A percentile compares a stretch with the other conserved stretches of the same genome.
phyloP scores from a whole-genome alignment of 164 flowering plant species.

The Litsea cubeba region DNA sequence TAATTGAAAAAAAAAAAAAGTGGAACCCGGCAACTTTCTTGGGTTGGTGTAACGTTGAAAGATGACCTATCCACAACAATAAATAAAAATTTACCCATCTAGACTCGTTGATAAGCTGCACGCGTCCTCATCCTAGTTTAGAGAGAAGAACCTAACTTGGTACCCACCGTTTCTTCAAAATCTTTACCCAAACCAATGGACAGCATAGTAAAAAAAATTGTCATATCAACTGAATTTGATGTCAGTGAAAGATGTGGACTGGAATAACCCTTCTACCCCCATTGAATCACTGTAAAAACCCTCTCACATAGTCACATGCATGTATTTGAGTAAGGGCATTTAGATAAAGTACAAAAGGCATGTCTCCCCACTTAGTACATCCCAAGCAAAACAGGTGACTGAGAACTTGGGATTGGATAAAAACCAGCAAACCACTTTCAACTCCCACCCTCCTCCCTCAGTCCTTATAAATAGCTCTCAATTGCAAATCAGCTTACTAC shows the following conservation, averaged over 20 bases:
- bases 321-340: background rate
- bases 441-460: background rate
- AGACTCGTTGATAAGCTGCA: background rate
- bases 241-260: background rate
- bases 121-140: background rate
- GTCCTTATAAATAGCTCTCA: background rate
- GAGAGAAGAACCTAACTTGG: background rate
- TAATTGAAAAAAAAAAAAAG: background rate
- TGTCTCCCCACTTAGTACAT: background rate
- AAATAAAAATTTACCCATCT: background rate
- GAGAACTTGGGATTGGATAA: background rate
- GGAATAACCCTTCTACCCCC: background rate
- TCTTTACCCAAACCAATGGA: background rate
- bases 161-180: background rate
- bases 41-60: background rate
- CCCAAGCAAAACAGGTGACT: slow-evolving; percentile 2
- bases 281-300: background rate
- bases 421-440: slow-evolving; percentile 5
- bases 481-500: background rate
- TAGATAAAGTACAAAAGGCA: background rate
- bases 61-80: background rate
- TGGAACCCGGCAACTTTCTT: background rate
- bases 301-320: background rate
- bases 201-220: background rate
- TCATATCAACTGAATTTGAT: background rate